phyloP scores from a whole-genome alignment of 768 basidiomycete genomes.

The Lactarius hengduanensis region DNA sequence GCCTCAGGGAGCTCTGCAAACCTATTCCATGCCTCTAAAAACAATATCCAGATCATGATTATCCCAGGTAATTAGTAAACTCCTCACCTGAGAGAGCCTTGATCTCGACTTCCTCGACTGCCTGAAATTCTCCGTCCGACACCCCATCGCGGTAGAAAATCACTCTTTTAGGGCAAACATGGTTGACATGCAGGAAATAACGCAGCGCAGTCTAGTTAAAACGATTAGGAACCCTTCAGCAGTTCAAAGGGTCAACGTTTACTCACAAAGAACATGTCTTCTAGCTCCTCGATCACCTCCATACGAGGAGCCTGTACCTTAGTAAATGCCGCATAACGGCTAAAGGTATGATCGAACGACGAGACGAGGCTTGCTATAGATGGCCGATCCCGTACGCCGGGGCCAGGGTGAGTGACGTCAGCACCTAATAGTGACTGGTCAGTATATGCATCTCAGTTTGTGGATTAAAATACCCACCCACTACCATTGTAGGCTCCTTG shows the following conservation, averaged over 20 bases:
- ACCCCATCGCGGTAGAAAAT: constrained; percentile 45
- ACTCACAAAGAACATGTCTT: constrained; percentile 37
- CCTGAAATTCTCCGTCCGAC: constrained; percentile 51
- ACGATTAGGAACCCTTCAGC: background rate
- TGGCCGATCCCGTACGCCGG: constrained; percentile 50
- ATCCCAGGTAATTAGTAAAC: background rate
- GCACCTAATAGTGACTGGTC: constrained; percentile 32
- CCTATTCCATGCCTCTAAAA: constrained; percentile 17
- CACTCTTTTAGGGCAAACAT: constrained; percentile 18
- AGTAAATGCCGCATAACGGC: constrained; percentile 41
- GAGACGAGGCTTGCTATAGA: constrained; percentile 62
- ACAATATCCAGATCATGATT: background rate
- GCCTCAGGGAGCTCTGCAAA: constrained; percentile 12
- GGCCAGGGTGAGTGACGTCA: constrained; percentile 58
- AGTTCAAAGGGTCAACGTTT: background rate
- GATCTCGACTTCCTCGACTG: constrained; percentile 46
- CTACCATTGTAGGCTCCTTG: constrained; percentile 32
- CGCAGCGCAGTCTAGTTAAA: constrained; percentile 6
- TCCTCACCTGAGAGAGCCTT: constrained; percentile 26
- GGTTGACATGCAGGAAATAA: constrained; percentile 14
- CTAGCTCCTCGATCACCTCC: constrained; percentile 37
- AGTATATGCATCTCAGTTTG: constrained; percentile 32
- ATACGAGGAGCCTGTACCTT: constrained; percentile 34
- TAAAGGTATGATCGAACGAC: constrained; percentile 47
- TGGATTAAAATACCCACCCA: constrained; percentile 24